These are phyloP conservation scores for Fusarium dimerum DNA, from an alignment of 2,329 filamentous ascomycete species.

Conservation along the genomic window DNA sequence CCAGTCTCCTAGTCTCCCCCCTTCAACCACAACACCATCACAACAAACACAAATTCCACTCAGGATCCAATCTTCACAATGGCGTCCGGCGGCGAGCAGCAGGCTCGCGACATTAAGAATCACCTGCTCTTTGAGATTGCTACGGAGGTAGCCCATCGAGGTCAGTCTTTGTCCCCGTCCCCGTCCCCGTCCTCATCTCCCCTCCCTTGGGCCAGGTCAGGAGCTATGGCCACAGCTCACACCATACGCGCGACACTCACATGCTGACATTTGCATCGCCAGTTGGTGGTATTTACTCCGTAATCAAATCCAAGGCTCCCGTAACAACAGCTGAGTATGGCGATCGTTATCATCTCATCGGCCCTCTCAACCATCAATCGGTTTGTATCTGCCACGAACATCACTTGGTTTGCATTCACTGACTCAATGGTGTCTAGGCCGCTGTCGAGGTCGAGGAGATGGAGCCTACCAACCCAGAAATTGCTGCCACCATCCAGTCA, in stretches of 20 bases:
- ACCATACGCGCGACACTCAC: conserved; percentile 1
- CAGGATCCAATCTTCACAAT: conserved; percentile 36
- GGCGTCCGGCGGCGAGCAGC: conserved; percentile 48
- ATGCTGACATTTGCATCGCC: conserved; percentile 14
- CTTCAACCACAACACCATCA: conserved; percentile 3
- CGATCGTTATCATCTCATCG: conserved; percentile 92
- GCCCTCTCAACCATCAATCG: conserved; percentile 87
- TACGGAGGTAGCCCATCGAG: conserved; percentile 95
- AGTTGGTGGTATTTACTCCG: conserved; percentile 99
- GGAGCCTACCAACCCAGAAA: conserved; percentile 76
- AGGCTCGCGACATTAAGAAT: conserved; percentile 78
- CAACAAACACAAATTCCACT: conserved; percentile 4
- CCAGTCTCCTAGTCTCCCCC: conserved; percentile 10
- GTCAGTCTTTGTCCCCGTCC: conserved; percentile 48
- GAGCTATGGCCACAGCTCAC: not conserved
- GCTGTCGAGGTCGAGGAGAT: conserved; percentile 97
- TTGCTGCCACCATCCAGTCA: conserved; percentile 80
- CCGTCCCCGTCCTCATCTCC: conserved; percentile 9
- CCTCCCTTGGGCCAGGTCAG: not conserved
- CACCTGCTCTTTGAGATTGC: conserved; percentile 96
- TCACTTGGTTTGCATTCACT: conserved; percentile 1
- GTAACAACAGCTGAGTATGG: conserved; percentile 99
- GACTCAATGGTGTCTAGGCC: conserved; percentile 55
- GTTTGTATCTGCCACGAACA: conserved; percentile 50
- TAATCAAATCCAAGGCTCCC: conserved; percentile 97